Percentiles rank a stretch among this genome's conserved stretches.
phyloP scores from a whole-genome alignment of 139 green algal species.

The Yamagishiella unicocca region DNA sequence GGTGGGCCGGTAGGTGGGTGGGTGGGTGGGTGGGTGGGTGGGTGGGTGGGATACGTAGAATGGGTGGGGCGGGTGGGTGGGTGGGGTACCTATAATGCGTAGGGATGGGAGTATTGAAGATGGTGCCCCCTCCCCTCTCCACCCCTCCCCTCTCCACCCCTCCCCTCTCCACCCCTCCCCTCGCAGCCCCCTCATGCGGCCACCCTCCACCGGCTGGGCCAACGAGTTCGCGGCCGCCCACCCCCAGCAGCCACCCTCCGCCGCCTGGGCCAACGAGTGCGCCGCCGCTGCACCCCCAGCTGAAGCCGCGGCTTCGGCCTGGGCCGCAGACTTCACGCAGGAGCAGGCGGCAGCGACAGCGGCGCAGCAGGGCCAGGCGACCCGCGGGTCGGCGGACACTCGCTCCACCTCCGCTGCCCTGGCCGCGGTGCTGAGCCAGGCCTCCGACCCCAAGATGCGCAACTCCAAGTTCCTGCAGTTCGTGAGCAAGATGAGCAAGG shows the following conservation, averaged over 20 bases:
- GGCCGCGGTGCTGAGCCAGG: conserved; percentile 66
- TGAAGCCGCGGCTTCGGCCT: background rate
- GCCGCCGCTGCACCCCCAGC: background rate
- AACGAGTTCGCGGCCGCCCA: conserved; percentile 59
- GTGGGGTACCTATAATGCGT: too few relatives aligned
- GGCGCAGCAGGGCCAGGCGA: background rate
- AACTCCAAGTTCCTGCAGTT: conserved; percentile 97
- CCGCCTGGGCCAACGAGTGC: conserved; percentile 6
- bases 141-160: background rate
- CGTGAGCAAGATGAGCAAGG: conserved; percentile 94
- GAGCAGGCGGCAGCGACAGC: conserved; percentile 33
- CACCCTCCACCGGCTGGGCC: conserved; percentile 65
- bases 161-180: background rate
- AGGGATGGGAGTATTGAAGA: too few relatives aligned
- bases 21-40: background rate
- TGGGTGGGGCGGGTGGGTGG: too few relatives aligned
- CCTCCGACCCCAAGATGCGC: conserved; percentile 87
- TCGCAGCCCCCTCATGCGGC: background rate
- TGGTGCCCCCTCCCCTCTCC: background rate
- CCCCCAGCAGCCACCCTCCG: background rate
- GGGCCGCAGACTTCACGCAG: conserved; percentile 64
- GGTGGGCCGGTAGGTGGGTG: too few relatives aligned
- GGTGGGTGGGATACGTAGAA: too few relatives aligned
- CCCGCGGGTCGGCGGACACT: background rate
- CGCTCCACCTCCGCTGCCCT: conserved; percentile 65